Conservation (phyloP, 495 filamentous ascomycete species). For the Penicillium cosmopolitanum region DNA sequence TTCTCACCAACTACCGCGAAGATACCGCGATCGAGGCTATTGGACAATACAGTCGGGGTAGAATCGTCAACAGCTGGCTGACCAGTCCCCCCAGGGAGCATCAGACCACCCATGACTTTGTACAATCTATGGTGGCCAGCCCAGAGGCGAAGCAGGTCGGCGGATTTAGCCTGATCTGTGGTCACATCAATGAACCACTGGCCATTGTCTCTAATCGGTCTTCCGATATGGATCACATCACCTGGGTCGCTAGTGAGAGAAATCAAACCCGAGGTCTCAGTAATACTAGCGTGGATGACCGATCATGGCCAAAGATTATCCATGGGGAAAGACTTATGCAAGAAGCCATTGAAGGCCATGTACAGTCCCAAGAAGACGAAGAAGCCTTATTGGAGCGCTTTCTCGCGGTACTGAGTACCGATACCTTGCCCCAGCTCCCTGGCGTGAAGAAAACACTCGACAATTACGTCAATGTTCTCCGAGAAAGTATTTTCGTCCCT, state of each 20-base stretch:
- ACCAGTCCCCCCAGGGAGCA: slow-evolving; percentile 37
- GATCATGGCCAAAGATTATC: slow-evolving; percentile 81
- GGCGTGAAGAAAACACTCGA: slow-evolving; percentile 61
- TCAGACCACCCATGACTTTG: slow-evolving; percentile 63
- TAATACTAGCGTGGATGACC: slow-evolving; percentile 77
- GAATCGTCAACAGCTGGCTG: slow-evolving; percentile 89
- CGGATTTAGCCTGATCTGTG: slow-evolving; percentile 91
- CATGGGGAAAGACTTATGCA: slow-evolving; percentile 56
- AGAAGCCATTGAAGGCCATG: slow-evolving; percentile 49
- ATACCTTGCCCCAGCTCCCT: slow-evolving; percentile 68
- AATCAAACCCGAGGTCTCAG: slow-evolving; percentile 77
- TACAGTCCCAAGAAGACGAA: slow-evolving; percentile 55
- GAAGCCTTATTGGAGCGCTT: slow-evolving; percentile 71
- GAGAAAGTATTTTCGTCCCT: slow-evolving; percentile 85
- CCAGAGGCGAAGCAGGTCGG: slow-evolving; percentile 65
- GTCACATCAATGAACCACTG: slow-evolving; percentile 74
- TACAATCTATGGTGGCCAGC: slow-evolving; percentile 63
- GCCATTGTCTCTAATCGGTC: slow-evolving; percentile 92
- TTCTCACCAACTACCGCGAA: slow-evolving; percentile 95
- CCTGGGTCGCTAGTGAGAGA: slow-evolving; percentile 69
- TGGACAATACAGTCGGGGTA: slow-evolving; percentile 73
- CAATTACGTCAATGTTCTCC: slow-evolving; percentile 68
- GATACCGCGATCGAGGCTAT: slow-evolving; percentile 48
- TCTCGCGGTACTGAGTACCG: slow-evolving; percentile 67
- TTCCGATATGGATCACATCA: slow-evolving; percentile 51